Conservation (phyloP, 1,284 basidiomycete genomes). For the Trametes versicolor region DNA sequence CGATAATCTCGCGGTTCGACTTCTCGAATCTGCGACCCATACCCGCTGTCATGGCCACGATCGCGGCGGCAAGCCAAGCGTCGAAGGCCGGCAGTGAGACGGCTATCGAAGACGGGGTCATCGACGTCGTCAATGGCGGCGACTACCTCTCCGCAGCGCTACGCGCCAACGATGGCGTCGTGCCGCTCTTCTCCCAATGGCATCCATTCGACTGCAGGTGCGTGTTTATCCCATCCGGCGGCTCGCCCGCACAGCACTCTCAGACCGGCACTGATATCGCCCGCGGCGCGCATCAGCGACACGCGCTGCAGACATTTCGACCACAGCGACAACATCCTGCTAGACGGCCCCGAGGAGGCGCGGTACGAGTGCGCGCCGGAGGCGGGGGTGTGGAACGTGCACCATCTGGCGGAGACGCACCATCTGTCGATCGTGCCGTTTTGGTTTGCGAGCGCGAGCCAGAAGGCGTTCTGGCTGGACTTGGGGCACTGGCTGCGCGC, state of each 20-base stretch:
- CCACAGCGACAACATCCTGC: constrained; percentile 16
- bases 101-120: constrained; percentile 21
- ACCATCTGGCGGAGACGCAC: constrained; percentile 46
- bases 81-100: not conserved
- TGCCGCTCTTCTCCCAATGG: constrained; percentile 63
- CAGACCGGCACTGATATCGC: not conserved
- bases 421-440: constrained; percentile 56
- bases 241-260: not conserved
- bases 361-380: constrained; percentile 28
- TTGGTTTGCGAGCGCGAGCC: constrained; percentile 48
- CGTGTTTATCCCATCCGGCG: not conserved
- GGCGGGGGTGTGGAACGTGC: constrained; percentile 57
- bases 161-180: constrained; percentile 59
- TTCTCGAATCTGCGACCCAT: constrained; percentile 48
- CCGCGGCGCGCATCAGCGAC: constrained; percentile 21
- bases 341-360: constrained; percentile 16
- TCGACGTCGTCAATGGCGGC: constrained; percentile 16
- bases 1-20: constrained; percentile 48
- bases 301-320: constrained; percentile 39
- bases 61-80: constrained; percentile 13
- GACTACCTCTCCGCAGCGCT: constrained; percentile 20
- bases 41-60: constrained; percentile 46
- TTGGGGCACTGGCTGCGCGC: constrained; percentile 50
- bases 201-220: constrained; percentile 59
- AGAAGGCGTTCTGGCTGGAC: constrained; percentile 52